Conservation (phyloP, 192 early-diverging fungal genomes). For the Chytriomyces hyalinus region DNA sequence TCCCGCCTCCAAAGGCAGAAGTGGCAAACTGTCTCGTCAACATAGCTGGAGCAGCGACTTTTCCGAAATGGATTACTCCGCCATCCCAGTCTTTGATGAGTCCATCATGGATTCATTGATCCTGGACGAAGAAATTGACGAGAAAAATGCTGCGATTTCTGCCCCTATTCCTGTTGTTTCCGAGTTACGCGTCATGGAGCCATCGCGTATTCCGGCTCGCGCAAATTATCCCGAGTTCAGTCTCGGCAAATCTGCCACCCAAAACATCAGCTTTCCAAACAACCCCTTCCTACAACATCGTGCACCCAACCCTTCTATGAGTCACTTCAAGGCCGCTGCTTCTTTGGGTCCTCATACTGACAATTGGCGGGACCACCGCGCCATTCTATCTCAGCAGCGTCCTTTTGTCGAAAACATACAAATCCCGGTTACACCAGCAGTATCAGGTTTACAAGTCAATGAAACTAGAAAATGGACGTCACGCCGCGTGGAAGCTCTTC, state of each 20-base stretch:
- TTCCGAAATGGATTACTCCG: conserved; percentile 26
- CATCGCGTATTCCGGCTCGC: neutral
- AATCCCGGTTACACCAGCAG: neutral
- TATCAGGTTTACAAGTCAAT: too few species aligned
- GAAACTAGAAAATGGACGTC: neutral
- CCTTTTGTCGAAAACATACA: neutral
- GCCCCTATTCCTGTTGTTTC: neutral
- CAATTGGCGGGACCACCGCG: neutral
- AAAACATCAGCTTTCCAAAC: neutral
- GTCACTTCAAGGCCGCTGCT: neutral
- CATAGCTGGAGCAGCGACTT: conserved; percentile 19
- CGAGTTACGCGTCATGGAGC: neutral
- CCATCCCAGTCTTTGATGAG: conserved; percentile 25
- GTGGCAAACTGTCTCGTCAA: neutral
- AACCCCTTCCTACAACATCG: neutral
- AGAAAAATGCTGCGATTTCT: neutral
- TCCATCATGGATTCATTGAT: neutral
- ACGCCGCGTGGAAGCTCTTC: conserved; percentile 1
- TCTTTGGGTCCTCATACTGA: neutral
- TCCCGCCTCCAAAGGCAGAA: too few species aligned
- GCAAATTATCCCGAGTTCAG: neutral
- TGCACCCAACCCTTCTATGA: neutral
- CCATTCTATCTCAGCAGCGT: neutral
- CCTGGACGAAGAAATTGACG: neutral
- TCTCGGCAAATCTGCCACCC: neutral